Base-by-base conservation (phyloP, 371 early-diverging fungal species). In the Mucor sp. region DNA sequence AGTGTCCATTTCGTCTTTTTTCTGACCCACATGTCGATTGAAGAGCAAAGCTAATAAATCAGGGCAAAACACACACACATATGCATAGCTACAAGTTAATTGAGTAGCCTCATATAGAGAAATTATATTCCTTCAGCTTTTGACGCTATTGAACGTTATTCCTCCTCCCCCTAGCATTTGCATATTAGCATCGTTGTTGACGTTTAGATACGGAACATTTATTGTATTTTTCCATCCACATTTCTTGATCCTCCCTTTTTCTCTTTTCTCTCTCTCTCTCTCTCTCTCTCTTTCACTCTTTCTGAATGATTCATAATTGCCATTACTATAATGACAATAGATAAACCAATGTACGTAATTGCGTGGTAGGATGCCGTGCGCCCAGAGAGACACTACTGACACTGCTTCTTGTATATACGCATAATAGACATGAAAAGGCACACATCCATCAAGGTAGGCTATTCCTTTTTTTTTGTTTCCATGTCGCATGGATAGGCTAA, bases 171-270 rank as follows among this genome's bases (percentile, higher is more conserved):
- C 53, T 63, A 63, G 39, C 63, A 55, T 63, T 63, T 39, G 27
- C 53, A 39, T 35, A 53, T 44, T 32, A 27, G 15, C 25, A 14
- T 25, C 27, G n/a, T n/a, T 33, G 25, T 53, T 53, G 53, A 53
- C 53, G 27, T 53, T 53, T 11, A 3, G 37, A 14, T 53, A 63
- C 63, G 56, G 63, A 55, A 63, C 63, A 53, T 63, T 63, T 63
- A 30, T 63, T 17, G 15, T 53, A 53, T 53, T 63, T 39, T 63
- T 37, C 48, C 37, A 53, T 55, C 23, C 37, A 37, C 50, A 53
- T 53, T 39, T 63, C 21, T 17, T 27, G 53, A 21, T 28, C 32
- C 39, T 39, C 41, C n/a, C 25, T 28, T 9, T 28, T n/a, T 21
- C 14, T 3, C 7, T 28, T 63, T 15, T 63, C 25, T 55, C 27